phyloP scores from a whole-genome alignment of 2,329 filamentous ascomycete species.

The Fusarium cicatricum region DNA sequence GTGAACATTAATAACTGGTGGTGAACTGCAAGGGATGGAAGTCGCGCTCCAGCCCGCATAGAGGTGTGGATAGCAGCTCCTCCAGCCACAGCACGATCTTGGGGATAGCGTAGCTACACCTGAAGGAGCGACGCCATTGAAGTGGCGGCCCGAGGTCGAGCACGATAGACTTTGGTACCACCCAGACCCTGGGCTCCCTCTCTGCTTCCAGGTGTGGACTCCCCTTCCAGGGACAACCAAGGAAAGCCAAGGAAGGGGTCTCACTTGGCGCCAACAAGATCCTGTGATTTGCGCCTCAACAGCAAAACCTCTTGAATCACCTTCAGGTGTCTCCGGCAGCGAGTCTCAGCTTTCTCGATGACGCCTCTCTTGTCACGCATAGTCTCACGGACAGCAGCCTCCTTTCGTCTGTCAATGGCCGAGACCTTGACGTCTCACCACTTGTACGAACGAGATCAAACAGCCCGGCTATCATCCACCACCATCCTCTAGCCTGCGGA shows the following conservation, averaged over 20 bases:
- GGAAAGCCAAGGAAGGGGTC: no score
- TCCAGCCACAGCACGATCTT: not conserved
- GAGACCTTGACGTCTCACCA: not conserved
- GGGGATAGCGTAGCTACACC: conserved; percentile 5
- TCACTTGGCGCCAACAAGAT: not conserved
- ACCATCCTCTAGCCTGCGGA: conserved; percentile 7
- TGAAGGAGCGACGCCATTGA: conserved; percentile 21
- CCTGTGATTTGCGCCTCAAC: conserved; percentile 1
- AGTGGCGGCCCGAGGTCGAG: conserved; percentile 18
- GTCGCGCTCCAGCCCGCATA: no score
- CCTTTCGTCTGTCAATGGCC: not conserved
- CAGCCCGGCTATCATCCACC: conserved; percentile 15
- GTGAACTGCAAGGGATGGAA: no score
- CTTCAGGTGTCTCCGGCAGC: not conserved
- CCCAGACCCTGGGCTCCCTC: conserved; percentile 8
- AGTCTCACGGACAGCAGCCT: not conserved
- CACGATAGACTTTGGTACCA: conserved; percentile 39
- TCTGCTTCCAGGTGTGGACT: not conserved
- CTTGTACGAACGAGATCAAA: not conserved
- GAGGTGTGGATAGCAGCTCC: not conserved
- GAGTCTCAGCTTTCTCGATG: not conserved
- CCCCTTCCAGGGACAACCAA: not conserved
- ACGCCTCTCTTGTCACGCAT: not conserved
- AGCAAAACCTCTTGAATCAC: conserved; percentile 2
- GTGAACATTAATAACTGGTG: no score